A percentile compares a stretch with the other conserved stretches of the same genome.
Conservation (phyloP, 2,329 filamentous ascomycete species). For the Colletotrichum sp. region DNA sequence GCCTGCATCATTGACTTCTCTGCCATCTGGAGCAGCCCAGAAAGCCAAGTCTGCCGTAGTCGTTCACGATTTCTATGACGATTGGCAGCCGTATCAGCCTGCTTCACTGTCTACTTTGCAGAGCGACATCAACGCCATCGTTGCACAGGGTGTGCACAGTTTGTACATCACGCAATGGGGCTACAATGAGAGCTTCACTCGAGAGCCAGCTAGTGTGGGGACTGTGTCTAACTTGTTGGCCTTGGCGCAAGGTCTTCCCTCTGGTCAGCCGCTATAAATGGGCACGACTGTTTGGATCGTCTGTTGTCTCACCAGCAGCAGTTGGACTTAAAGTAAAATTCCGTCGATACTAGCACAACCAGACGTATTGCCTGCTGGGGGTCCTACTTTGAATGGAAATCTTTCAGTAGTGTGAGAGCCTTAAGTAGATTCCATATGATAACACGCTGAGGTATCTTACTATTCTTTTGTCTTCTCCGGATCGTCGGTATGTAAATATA, state of each 20-base stretch:
- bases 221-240: not conserved
- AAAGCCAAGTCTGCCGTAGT: not conserved
- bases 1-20: not conserved
- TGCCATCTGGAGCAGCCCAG: not conserved
- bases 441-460: too few relatives aligned
- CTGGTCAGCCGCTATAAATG: not conserved
- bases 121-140: not conserved
- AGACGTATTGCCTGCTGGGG: too few relatives aligned
- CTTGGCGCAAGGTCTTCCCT: not conserved
- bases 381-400: too few relatives aligned
- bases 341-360: too few relatives aligned
- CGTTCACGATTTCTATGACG: not conserved
- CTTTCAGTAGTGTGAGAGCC: too few relatives aligned
- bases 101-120: not conserved
- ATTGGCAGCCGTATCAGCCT: not conserved
- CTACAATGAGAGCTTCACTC: not conserved
- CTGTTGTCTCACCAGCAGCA: too few relatives aligned
- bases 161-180: conserved; percentile 1
- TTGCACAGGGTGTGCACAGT: not conserved
- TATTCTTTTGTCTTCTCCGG: too few relatives aligned
- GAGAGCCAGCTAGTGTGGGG: not conserved
- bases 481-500: too few relatives aligned
- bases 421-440: too few relatives aligned
- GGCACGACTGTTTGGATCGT: not conserved
- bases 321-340: too few relatives aligned